Evolutionary conservation across 176 grass and related monocot genomes (phyloP), one percentile per base, ranked within the genome.

Genomic region (Triticum dicoccoides): DNA sequence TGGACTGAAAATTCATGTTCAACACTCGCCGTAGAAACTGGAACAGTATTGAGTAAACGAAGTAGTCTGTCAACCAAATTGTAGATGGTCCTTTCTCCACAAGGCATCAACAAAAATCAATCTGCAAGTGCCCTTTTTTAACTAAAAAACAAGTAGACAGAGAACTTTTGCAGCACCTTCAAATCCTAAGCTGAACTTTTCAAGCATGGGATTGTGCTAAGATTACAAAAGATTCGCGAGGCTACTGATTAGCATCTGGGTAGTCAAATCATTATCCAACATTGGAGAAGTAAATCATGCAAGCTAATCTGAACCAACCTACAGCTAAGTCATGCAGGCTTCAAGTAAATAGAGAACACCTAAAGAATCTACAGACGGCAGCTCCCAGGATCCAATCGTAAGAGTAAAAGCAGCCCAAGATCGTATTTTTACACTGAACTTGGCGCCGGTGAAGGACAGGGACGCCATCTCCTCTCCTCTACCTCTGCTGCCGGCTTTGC

Each of bases 331-430:
- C 39, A 42, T 21, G 34, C 37, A 61, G 24, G 0, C 47, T 58
- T 69, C 34, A 5, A 69, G 34, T 62, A 71, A 21, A 71, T 49
- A n/a, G 11, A 21, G 30, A 65, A 8, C 44, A 25, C 61, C 27
- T 23, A 5, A 58, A 45, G 24, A 65, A 89, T 89, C 83, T 41
- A 56, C 59, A 61, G 65, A 25, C 9, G 3, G 5, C 2, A 8
- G 34, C 12, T 20, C 49, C 35, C 61, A 61, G 61, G 65, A 86
- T 86, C 72, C 78, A 69, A 85, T 21, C 82, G 14, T 3, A 11
- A 59, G 75, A 25, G 61, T 8, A 32, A 44, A 18, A 65, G 38
- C 11, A 11, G 6, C 68, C 12, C 83, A 82, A 68, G 69, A 88
- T 83, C 35, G 82, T 21, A 66, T 58, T 73, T 85, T 81, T 29